Conservation (phyloP, 2,329 filamentous ascomycete species). For the Fusarium keratoplasticum region DNA sequence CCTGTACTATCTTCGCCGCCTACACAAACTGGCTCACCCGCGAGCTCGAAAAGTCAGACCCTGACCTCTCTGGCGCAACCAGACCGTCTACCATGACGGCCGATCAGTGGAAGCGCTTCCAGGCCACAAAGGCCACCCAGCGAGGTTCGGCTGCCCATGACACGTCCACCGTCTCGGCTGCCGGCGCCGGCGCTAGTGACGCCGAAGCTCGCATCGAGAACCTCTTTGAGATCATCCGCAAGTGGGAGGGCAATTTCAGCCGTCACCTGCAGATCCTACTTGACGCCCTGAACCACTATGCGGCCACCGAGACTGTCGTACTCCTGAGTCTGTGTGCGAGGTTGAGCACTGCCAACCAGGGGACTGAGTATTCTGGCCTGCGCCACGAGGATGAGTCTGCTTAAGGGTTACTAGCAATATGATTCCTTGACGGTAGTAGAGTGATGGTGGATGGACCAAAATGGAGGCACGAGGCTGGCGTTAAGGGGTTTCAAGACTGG, state of each 20-base stretch:
- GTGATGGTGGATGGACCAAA: conserved; percentile 7
- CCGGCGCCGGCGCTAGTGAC: conserved; percentile 41
- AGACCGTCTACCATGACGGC: conserved; percentile 70
- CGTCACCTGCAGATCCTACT: conserved; percentile 92
- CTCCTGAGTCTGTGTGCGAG: conserved; percentile 88
- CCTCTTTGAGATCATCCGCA: conserved; percentile 86
- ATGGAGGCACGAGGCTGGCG: conserved; percentile 21
- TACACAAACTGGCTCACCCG: conserved; percentile 90
- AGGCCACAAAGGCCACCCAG: conserved; percentile 59
- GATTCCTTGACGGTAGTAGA: neutral
- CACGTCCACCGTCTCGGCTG: conserved; percentile 50
- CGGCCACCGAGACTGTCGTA: conserved; percentile 96
- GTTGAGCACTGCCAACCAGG: conserved; percentile 84
- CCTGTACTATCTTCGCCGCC: conserved; percentile 91
- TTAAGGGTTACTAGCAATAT: conserved; percentile 5
- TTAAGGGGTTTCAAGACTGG: conserved; percentile 35
- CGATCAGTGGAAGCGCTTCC: conserved; percentile 71
- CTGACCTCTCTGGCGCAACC: conserved; percentile 74
- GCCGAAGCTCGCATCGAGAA: conserved; percentile 71
- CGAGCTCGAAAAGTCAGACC: conserved; percentile 85
- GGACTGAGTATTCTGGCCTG: conserved; percentile 72
- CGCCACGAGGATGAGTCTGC: conserved; percentile 67
- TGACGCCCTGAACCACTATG: conserved; percentile 96
- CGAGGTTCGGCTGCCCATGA: conserved; percentile 49
- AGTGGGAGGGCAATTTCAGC: conserved; percentile 94